These are phyloP conservation scores for Skeletonema menzelii DNA, from an alignment of 108 stramenopile genomes.

Conservation along the genomic window DNA sequence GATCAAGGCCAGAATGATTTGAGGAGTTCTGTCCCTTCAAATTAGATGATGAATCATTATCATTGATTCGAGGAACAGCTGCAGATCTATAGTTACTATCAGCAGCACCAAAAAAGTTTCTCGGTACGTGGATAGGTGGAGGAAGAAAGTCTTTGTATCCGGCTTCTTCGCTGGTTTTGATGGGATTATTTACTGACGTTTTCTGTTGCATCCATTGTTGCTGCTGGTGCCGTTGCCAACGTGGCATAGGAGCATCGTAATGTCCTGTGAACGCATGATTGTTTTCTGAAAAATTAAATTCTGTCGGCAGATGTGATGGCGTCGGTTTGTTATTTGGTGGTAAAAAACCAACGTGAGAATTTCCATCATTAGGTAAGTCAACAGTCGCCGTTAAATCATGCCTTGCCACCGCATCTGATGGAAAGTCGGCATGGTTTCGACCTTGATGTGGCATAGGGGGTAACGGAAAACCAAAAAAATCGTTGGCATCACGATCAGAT, in stretches of 20 bases:
- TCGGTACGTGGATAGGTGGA: not conserved
- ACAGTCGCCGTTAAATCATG: not conserved
- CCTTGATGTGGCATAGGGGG: not conserved
- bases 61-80: not conserved
- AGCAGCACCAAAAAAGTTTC: not conserved
- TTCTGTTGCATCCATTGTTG: not conserved
- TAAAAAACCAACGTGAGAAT: not conserved
- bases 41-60: not conserved
- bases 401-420: not conserved
- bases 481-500: not conserved
- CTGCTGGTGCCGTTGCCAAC: not conserved
- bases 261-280: not conserved
- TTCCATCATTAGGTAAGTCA: not conserved
- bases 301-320: not conserved
- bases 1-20: not conserved
- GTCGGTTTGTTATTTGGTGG: not conserved
- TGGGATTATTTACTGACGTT: not conserved
- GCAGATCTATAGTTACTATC: not conserved
- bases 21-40: not conserved
- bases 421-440: not conserved
- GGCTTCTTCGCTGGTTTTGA: not conserved
- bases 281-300: not conserved
- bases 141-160: constrained; percentile 2
- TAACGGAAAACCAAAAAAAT: not conserved
- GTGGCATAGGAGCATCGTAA: not conserved